phyloP scores from a whole-genome alignment of 225 moss, liverwort and hornwort genomes.

The Ulota crispa region DNA sequence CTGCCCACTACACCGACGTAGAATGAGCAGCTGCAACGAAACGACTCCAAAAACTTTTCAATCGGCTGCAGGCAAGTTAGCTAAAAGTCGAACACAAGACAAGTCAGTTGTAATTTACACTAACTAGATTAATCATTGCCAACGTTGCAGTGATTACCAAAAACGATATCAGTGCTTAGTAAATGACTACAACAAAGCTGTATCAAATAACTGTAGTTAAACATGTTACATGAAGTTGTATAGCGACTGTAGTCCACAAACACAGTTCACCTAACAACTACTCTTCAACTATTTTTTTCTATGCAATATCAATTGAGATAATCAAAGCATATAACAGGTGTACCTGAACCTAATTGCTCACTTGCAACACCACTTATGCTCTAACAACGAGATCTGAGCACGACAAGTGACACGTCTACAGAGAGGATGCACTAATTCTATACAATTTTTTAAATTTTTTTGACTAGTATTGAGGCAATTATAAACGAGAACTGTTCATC shows the following conservation, averaged over 20 bases:
- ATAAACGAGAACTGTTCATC: slow-evolving; percentile 35
- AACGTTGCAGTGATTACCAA: not conserved
- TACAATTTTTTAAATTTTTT: not conserved
- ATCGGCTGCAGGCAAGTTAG: not conserved
- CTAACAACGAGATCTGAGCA: not conserved
- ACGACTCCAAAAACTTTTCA: not conserved
- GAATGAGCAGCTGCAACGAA: slow-evolving; percentile 1
- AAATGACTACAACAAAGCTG: not conserved
- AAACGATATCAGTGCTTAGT: not conserved
- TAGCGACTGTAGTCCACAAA: not conserved
- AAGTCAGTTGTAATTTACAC: slow-evolving; percentile 8
- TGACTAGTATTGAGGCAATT: not conserved
- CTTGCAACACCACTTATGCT: not conserved
- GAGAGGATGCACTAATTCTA: not conserved
- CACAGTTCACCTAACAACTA: not conserved
- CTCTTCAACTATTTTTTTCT: not conserved
- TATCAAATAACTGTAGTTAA: not conserved
- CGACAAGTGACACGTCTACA: not conserved
- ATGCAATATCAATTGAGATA: not conserved
- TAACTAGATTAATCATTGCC: not conserved
- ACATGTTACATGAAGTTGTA: not conserved
- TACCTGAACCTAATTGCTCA: not conserved
- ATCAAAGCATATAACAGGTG: not conserved
- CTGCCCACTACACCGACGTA: not conserved
- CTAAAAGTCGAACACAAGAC: not conserved